phyloP scores from a whole-genome alignment of 176 grass and related monocot species.

The Carex parvula region DNA sequence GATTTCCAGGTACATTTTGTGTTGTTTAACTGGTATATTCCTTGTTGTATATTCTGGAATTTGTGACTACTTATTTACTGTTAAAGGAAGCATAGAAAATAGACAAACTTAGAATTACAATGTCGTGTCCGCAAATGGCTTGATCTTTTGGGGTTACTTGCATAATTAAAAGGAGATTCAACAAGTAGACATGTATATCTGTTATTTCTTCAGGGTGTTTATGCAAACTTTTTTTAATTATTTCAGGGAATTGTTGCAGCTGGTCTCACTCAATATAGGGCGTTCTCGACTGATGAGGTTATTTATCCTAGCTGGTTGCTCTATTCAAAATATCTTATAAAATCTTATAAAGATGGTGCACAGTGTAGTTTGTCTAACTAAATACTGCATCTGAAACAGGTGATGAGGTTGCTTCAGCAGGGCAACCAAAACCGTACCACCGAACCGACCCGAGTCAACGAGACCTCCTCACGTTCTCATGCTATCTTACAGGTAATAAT shows the following conservation, averaged over 20 bases:
- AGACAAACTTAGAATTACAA: background rate
- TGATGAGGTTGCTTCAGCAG: conserved; percentile 93
- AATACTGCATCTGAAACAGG: conserved; percentile 29
- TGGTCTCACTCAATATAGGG: conserved; percentile 91
- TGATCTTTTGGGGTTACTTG: background rate
- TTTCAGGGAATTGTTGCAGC: conserved; percentile 86
- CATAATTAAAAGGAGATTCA: background rate
- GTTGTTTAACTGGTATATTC: background rate
- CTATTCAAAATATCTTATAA: background rate
- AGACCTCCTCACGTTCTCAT: conserved; percentile 95
- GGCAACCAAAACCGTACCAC: conserved; percentile 94
- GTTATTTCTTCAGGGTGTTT: background rate
- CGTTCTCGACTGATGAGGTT: conserved; percentile 95
- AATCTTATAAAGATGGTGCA: background rate
- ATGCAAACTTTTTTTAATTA: conserved; percentile 8
- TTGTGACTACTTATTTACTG: background rate
- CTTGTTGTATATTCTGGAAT: background rate
- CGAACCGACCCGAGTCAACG: conserved; percentile 81
- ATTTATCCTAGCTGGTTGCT: conserved; percentile 15
- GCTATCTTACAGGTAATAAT: conserved; percentile 80
- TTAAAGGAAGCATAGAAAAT: background rate
- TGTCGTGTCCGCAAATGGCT: no score
- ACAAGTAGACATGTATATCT: background rate
- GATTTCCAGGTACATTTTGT: background rate
- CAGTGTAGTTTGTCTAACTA: conserved; percentile 23